Conservation (phyloP, 2,329 filamentous ascomycete genomes). For the Colletotrichum musae region DNA sequence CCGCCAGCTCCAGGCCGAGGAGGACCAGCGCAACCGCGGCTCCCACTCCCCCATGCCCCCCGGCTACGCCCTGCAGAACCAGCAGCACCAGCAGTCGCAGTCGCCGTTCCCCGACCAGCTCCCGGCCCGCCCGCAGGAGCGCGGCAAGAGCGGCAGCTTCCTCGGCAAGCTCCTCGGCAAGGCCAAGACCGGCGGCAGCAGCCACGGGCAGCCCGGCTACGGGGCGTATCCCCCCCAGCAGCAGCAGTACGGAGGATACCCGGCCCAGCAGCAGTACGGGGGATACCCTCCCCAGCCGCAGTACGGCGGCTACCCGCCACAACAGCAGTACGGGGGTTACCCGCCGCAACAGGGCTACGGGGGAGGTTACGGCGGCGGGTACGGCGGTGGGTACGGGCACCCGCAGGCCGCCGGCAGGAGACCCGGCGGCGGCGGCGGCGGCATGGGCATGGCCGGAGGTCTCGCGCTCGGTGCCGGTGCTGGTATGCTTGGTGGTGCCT, state of each 20-base stretch:
- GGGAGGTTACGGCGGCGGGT: conserved; percentile 49
- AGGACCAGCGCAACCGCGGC: conserved; percentile 69
- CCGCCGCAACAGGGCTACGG: conserved; percentile 49
- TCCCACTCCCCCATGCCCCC: conserved; percentile 49
- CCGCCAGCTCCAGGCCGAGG: conserved; percentile 85
- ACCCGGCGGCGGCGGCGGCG: conserved; percentile 56
- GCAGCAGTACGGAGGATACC: conserved; percentile 49
- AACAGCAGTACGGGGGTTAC: conserved; percentile 51
- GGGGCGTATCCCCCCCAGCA: conserved; percentile 50
- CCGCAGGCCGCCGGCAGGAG: conserved; percentile 43
- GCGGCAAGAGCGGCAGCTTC: conserved; percentile 59
- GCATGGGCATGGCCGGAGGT: conserved; percentile 76
- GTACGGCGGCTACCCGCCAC: conserved; percentile 51
- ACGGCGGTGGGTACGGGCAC: conserved; percentile 50
- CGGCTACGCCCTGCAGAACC: conserved; percentile 44
- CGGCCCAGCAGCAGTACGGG: conserved; percentile 53
- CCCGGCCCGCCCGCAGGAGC: conserved; percentile 54
- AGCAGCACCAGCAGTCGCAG: conserved; percentile 47
- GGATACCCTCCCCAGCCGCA: conserved; percentile 50
- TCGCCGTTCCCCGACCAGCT: conserved; percentile 55
- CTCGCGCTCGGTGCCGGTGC: conserved; percentile 85
- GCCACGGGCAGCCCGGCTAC: conserved; percentile 47
- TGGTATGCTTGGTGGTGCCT: conserved; percentile 82
- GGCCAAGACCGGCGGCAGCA: conserved; percentile 54
- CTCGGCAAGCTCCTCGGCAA: conserved; percentile 69